A percentile compares a stretch with the other conserved stretches of the same genome.
Evolutionary conservation across 305 asterid species (phyloP).

Genomic region (Lippia alba): DNA sequence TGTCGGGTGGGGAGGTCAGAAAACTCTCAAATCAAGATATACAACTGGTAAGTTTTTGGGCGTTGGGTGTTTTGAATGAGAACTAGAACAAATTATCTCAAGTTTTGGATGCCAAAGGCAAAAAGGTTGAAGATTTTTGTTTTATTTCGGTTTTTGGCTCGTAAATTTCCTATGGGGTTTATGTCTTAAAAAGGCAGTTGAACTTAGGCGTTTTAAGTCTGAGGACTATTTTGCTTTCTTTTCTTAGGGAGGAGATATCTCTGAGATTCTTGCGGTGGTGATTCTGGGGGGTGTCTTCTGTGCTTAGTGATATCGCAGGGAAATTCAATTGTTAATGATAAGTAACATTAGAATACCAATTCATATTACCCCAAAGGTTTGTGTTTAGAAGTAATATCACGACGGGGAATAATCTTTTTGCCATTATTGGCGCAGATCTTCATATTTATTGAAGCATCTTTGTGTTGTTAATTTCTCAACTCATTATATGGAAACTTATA

Average conservation of each 20-base stretch:
- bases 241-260: no score
- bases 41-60: constrained; percentile 63
- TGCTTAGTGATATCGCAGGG: no score
- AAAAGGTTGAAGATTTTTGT: neutral
- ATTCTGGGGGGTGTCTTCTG: no score
- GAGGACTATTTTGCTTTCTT: no score
- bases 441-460: neutral
- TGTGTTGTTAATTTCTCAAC: neutral
- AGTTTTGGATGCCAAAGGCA: constrained; percentile 10
- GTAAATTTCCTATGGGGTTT: constrained; percentile 15
- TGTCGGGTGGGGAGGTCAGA: constrained; percentile 72
- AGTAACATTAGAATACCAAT: no score
- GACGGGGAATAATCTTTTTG: neutral
- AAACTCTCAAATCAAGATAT: constrained; percentile 63
- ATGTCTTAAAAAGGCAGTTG: neutral
- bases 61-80: constrained; percentile 11
- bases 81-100: constrained; percentile 3
- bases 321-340: no score
- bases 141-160: constrained; percentile 6
- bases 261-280: no score
- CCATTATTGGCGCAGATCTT: neutral
- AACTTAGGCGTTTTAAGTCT: no score
- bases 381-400: neutral
- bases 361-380: neutral
- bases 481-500: neutral